Evolutionary conservation across 2,329 filamentous ascomycete species (phyloP), one percentile per base, ranked within the genome.

Genomic region (Emericellopsis atlantica): DNA sequence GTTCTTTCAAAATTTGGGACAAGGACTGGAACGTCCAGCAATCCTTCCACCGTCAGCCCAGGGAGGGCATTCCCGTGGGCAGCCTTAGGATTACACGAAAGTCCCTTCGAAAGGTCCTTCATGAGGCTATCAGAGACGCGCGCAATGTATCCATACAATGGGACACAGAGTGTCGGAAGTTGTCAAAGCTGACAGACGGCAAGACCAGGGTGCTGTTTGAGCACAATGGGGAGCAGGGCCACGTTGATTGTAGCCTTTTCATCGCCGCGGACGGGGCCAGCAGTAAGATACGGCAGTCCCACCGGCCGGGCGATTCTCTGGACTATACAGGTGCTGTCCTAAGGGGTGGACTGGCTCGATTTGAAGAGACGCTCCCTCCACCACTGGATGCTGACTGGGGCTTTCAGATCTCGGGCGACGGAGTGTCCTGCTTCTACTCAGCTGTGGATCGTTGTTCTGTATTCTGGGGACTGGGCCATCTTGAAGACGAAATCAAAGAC

Each of bases 261-360:
- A 52, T 71, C 31, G 65, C 57, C 1, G 65, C 67, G 0, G 68
- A 71, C 44, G 68, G 67, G 0, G 57, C 63, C 0, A 56, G 50
- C 15, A 69, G 64, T 45, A 65, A 59, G 42, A 51, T 70, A 3
- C 51, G 68, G 29, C 47, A 49, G 11, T 45, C 33, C 8, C 45
- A 70, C 5, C 53, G 66, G 15, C 65, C 65, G 8, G 44, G 56
- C 6, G 63, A 69, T 40, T 49, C 40, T 2, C 53, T 69, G 2
- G 31, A 57, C 12, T 68, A 60, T 46, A 52, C 59, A 1, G 65
- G 66, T 0, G 59, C 59, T 4, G 53, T 65, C 4, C 52, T 60
- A 15, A 52, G 65, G 31, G 57, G 53, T 2, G 67, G 64, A 1
- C 54, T 55, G 6, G 54, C 66, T 1, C 51, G 45, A 15, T 67